These are phyloP conservation scores for Fusarium continuum DNA, from an alignment of 2,329 filamentous ascomycete species.

Conservation along the genomic window DNA sequence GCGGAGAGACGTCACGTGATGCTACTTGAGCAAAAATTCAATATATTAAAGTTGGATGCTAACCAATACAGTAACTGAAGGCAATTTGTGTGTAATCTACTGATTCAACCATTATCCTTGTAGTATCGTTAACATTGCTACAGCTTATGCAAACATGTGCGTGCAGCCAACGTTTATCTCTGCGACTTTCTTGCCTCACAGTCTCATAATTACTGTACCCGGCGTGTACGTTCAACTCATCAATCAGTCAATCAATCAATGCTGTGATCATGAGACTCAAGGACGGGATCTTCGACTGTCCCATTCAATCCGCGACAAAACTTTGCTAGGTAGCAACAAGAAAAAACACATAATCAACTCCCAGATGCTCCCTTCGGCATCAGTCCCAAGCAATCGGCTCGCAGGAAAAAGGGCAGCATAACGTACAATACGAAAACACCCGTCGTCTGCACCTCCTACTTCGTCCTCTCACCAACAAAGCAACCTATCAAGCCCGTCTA, in stretches of 20 bases:
- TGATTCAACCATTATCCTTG: no score
- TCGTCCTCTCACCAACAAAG: constrained; percentile 13
- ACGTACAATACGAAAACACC: constrained; percentile 40
- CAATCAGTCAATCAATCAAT: background rate
- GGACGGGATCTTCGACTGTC: constrained; percentile 5
- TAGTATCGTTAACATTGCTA: no score
- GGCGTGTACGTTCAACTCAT: background rate
- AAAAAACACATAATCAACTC: constrained; percentile 42
- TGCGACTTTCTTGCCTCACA: no score
- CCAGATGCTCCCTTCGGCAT: constrained; percentile 43
- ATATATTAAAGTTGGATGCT: no score
- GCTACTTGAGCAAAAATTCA: no score
- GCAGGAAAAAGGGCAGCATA: constrained; percentile 41
- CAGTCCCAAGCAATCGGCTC: constrained; percentile 42
- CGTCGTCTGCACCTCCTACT: constrained; percentile 20
- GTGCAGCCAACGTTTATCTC: no score
- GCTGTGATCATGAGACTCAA: background rate
- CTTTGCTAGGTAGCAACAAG: constrained; percentile 35
- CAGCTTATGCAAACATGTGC: no score
- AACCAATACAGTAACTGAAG: no score
- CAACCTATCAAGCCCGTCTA: constrained; percentile 50
- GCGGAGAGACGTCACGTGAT: constrained; percentile 18
- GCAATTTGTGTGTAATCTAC: no score
- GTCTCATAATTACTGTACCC: no score
- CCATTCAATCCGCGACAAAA: constrained; percentile 31